These are phyloP conservation scores for Hemisphaericaspora subhashii DNA, from an alignment of 1,139 yeast species.

Conservation along the genomic window DNA sequence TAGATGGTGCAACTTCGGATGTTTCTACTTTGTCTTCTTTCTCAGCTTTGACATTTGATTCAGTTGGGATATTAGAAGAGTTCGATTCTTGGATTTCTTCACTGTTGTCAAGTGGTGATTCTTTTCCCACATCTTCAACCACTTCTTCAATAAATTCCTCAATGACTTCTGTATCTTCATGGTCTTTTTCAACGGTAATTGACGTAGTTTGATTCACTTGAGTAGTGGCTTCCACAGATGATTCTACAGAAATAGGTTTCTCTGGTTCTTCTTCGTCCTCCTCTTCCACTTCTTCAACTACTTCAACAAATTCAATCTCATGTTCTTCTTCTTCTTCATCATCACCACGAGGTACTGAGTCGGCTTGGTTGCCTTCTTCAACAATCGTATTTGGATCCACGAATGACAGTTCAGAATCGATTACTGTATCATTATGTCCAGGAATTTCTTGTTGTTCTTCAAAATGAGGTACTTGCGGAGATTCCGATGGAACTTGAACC, in stretches of 20 bases:
- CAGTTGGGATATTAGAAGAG: neutral
- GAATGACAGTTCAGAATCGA: constrained; percentile 7
- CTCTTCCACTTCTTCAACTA: constrained; percentile 11
- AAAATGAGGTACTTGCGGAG: constrained; percentile 1
- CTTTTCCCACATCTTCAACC: constrained; percentile 1
- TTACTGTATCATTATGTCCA: constrained; percentile 3
- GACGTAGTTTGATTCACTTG: neutral
- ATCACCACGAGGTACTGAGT: constrained; percentile 7
- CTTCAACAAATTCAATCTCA: constrained; percentile 8
- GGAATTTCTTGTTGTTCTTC: constrained; percentile 11
- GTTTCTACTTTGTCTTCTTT: neutral
- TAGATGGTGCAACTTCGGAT: constrained; percentile 2
- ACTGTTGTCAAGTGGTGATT: no score
- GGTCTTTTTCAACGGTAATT: neutral
- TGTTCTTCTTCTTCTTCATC: constrained; percentile 10
- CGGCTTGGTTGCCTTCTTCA: constrained; percentile 8
- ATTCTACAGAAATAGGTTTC: neutral
- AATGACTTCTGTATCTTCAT: constrained; percentile 2
- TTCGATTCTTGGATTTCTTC: neutral
- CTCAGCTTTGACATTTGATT: neutral
- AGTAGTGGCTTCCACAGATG: neutral
- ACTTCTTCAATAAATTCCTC: constrained; percentile 6
- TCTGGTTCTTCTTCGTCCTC: constrained; percentile 6
- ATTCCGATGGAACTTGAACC: neutral
- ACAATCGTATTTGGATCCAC: constrained; percentile 9